Evolutionary conservation across 2,329 filamentous ascomycete species (phyloP).

Genomic region (Aspergillus sp.): DNA sequence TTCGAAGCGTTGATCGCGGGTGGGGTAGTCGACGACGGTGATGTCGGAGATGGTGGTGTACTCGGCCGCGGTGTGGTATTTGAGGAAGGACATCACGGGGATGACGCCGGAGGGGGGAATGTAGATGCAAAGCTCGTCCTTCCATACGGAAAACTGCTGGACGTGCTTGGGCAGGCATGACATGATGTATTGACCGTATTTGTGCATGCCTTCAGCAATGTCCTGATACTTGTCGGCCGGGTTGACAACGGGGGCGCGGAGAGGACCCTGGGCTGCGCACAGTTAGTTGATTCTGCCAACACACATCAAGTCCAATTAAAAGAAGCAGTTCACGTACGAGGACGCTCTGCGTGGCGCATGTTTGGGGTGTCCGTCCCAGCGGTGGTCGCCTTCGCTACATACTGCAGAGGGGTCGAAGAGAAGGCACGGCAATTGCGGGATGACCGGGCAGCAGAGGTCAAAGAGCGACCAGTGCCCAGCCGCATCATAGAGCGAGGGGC

Average conservation of each 20-base stretch:
- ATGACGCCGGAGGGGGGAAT: constrained; percentile 86
- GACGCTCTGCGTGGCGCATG: constrained; percentile 64
- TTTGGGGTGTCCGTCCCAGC: constrained; percentile 67
- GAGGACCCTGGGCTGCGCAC: constrained; percentile 57
- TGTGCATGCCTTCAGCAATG: constrained; percentile 86
- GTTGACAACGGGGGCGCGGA: constrained; percentile 82
- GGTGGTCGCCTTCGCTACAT: constrained; percentile 56
- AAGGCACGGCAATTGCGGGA: constrained; percentile 42
- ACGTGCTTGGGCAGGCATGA: constrained; percentile 96
- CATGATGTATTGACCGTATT: constrained; percentile 95
- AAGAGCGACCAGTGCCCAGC: constrained; percentile 45
- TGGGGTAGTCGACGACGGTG: constrained; percentile 94
- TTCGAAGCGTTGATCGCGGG: constrained; percentile 93
- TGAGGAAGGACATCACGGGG: constrained; percentile 91
- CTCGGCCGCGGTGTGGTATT: constrained; percentile 96
- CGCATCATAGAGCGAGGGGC: constrained; percentile 51
- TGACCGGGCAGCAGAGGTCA: constrained; percentile 41
- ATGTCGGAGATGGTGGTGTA: constrained; percentile 93
- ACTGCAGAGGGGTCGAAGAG: constrained; percentile 45
- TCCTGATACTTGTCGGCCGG: constrained; percentile 90
- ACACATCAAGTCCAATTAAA: not conserved
- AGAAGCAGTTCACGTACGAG: constrained; percentile 46
- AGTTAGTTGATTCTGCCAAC: constrained; percentile 16
- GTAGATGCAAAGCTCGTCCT: constrained; percentile 95
- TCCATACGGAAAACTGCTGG: constrained; percentile 99